Base-by-base conservation (phyloP, 306 rosid species). In the Lathyrus tuberosus region DNA sequence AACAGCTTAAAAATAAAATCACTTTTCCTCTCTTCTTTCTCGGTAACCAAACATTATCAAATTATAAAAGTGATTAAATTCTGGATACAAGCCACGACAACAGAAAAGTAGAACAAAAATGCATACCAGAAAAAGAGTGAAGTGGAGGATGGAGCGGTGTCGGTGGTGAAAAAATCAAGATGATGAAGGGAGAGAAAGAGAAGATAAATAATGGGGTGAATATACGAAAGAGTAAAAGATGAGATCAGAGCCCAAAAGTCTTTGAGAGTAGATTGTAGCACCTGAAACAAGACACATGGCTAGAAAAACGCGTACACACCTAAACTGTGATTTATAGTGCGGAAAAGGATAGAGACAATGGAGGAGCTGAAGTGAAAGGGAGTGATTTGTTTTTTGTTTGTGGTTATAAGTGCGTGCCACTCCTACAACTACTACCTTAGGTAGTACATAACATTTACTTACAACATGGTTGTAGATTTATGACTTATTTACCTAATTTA, bases 61-160 rank as follows among this genome's bases (percentile, higher is more conserved):
- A 35, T 7, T 7, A 10, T 18, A 49, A 57, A 33, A 30, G 26
- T 10, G 26, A 28, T 37, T 67, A 58, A 33, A 33, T 33, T 51
- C 37, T 51, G 44, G 22, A 70, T 26, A 20, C 31, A 78, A 72
- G 4, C 18, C 26, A 10, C n/a, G 53, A 49, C 30, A 63, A 10
- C 43, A 47, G 3, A 71, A 10, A 18, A 52, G 16, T 8, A 54
- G 2, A 28, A 16, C 31, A 61, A 60, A 17, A 33, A 35, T 30
- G 68, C 87, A 47, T 49, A 85, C 91, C 89, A 8, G 78, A 59
- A 49, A 44, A 6, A 30, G 77, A 52, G 56, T 41, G 86, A 43
- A 76, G 24, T 65, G 54, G 67, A 72, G n/a, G 61, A 77, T 83
- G 15, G 75, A 71, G 10, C 18, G n/a, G 84, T 83, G 97, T 91